Conservation (phyloP, 1,284 basidiomycete genomes). For the Fomitiporia mediterranea region DNA sequence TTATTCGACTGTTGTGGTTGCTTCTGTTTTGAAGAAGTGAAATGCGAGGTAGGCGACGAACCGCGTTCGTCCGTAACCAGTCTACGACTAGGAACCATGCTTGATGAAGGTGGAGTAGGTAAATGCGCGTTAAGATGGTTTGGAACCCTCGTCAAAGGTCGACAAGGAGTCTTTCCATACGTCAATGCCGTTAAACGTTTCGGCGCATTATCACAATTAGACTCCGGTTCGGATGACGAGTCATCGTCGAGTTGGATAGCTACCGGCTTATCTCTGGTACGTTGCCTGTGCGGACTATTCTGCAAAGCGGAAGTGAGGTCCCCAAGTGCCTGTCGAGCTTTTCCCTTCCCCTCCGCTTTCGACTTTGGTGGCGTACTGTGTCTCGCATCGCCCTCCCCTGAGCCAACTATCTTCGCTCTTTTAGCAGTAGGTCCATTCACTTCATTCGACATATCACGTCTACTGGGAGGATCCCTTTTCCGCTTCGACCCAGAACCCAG, state of each 20-base stretch:
- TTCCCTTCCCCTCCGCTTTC: background rate
- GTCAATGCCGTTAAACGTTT: background rate
- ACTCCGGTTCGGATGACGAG: background rate
- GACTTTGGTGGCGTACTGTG: background rate
- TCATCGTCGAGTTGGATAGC: background rate
- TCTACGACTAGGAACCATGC: background rate
- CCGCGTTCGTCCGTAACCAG: background rate
- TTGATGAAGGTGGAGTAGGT: background rate
- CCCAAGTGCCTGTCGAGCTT: background rate
- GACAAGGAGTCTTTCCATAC: background rate
- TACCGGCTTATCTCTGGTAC: background rate
- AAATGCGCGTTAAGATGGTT: background rate
- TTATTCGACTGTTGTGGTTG: background rate
- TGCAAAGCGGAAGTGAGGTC: constrained; percentile 3
- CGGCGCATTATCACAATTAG: background rate
- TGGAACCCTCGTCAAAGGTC: background rate
- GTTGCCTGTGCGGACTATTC: background rate
- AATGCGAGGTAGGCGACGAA: background rate
- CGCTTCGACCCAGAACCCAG: background rate
- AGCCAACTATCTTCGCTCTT: background rate
- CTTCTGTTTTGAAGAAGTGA: background rate
- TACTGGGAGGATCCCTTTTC: background rate
- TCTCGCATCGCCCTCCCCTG: background rate
- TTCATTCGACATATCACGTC: too few relatives aligned
- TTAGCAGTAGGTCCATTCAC: too few relatives aligned